Evolutionary conservation across 768 basidiomycete genomes (phyloP), one percentile per base, ranked within the genome.

Genomic region (Mycena filopes): DNA sequence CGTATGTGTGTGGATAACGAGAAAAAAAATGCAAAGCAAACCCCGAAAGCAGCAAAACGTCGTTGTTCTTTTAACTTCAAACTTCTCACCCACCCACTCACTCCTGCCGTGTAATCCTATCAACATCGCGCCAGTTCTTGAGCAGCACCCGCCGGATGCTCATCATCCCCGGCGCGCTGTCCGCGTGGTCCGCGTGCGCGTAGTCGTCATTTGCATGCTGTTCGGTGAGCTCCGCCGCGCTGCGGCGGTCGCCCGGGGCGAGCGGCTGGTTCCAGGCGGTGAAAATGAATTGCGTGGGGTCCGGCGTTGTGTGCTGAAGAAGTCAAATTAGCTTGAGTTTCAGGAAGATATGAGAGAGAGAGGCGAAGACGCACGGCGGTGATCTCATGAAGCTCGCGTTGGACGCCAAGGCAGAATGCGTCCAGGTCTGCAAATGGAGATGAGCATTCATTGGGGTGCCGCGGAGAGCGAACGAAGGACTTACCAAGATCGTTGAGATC

Each of bases 311-410:
- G 79, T 90, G 88, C 85, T 65, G 40, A 16, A 31, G 11, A 31
- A 12, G 20, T 10, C 12, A 9, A 38, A 43, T 18, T 15, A 21
- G 6, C 13, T 21, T 81, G 33, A 50, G 47, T 56, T 64, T 45
- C 67, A 73, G 9, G 72, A 60, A 42, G 45, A 43, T 53, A 36
- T 36, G 26, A 23, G 31, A 16, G 74, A 55, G 26, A 40, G 48
- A n/a, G n/a, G n/a, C n/a, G 31, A 50, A 18, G 26, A 78, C 87
- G 53, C 75, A 90, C 89, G 67, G 87, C 85, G 20, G 90, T 90
- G 73, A 93, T 88, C 72, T 91, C 87, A 60, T 89, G 86, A n/a
- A 93, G 78, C 71, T 92, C 91, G 42, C 87, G 81, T 70, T 89
- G 86, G 67, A 93, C 84, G 26, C 84, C 77, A 26, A 88, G 79